These are phyloP conservation scores for Tolypocladium ovalisporum DNA, from an alignment of 2,329 filamentous ascomycete species.

Conservation along the genomic window DNA sequence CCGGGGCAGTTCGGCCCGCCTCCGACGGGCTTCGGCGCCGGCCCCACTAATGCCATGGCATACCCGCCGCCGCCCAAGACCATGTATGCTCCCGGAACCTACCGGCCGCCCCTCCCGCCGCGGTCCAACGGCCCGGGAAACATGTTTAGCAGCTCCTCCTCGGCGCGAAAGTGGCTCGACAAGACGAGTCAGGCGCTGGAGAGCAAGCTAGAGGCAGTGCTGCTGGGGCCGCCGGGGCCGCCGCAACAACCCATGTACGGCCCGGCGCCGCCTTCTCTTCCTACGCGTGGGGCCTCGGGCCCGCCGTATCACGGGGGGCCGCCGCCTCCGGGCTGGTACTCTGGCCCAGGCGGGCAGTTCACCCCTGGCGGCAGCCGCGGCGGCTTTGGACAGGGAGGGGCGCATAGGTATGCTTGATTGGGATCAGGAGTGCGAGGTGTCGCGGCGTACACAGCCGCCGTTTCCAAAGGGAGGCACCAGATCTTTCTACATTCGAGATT, in stretches of 20 bases:
- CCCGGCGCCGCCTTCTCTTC: not conserved
- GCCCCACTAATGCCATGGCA: conserved; percentile 10
- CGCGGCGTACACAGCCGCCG: not conserved
- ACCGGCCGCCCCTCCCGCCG: conserved; percentile 4
- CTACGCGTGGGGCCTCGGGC: not conserved
- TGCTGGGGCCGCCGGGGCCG: conserved; percentile 8
- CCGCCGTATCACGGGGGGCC: not conserved
- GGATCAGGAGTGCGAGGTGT: not conserved
- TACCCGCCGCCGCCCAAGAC: conserved; percentile 22
- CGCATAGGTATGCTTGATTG: not conserved
- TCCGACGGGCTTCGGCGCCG: conserved; percentile 8
- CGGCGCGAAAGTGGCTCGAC: conserved; percentile 22
- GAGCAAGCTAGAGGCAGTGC: conserved; percentile 18
- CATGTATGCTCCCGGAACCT: conserved; percentile 14
- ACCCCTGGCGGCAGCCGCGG: not conserved
- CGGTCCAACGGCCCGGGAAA: conserved; percentile 9
- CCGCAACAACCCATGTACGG: conserved; percentile 3
- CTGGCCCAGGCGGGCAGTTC: not conserved
- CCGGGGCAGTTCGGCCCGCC: not conserved
- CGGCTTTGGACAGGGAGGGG: not conserved
- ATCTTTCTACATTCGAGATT: not conserved
- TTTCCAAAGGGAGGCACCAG: not conserved
- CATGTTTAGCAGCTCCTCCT: conserved; percentile 20
- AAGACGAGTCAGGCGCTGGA: conserved; percentile 24
- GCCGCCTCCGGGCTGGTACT: not conserved